phyloP scores from a whole-genome alignment of 2,329 filamentous ascomycete species.

The Diatrype stigma region DNA sequence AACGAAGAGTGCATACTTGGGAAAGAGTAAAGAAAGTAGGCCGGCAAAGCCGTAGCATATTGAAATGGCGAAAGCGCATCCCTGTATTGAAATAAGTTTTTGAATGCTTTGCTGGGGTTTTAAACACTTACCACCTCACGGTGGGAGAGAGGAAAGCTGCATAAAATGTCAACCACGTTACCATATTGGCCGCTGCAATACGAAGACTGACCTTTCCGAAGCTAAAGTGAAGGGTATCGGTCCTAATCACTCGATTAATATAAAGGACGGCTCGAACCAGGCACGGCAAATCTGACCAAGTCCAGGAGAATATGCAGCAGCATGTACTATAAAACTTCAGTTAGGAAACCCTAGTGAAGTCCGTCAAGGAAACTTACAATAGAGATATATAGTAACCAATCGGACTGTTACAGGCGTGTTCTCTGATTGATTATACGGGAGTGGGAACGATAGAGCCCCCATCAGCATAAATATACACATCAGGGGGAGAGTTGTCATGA shows the following conservation, averaged over 20 bases:
- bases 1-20: too few species aligned
- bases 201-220: constrained; percentile 29
- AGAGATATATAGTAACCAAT: constrained; percentile 29
- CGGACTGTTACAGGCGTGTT: constrained; percentile 10
- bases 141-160: constrained; percentile 1
- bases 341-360: not conserved
- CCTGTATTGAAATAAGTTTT: not conserved
- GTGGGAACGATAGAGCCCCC: constrained; percentile 26
- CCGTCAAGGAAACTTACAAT: constrained; percentile 9
- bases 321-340: constrained; percentile 26
- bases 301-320: constrained; percentile 32
- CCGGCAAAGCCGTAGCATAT: not conserved
- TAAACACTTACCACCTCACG: not conserved
- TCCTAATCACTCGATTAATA: constrained; percentile 21
- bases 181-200: too few species aligned
- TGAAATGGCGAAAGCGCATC: not conserved
- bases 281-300: constrained; percentile 4
- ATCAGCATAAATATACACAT: constrained; percentile 35
- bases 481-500: constrained; percentile 32
- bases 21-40: not conserved
- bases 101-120: not conserved
- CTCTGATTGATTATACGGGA: constrained; percentile 5
- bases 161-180: not conserved
- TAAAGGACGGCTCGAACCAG: not conserved
- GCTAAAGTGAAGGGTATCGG: constrained; percentile 44